Evolutionary conservation across 257 asterid species (phyloP), one percentile per base, ranked within the genome.

Genomic region (Petunia axillaris): DNA sequence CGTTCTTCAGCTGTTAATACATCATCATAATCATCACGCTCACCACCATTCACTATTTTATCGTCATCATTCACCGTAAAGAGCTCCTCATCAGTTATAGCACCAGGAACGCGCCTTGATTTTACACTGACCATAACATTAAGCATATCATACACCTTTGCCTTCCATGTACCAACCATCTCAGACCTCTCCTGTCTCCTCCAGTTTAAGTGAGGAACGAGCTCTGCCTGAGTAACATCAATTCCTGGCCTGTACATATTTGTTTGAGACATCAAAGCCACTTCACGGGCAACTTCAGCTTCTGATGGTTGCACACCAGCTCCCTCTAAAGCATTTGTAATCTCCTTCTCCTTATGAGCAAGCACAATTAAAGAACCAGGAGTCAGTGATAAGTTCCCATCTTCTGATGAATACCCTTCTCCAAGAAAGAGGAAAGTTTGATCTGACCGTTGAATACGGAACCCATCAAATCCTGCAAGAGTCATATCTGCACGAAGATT

Each of bases 401-500:
- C 91, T 64, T 83, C 94, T 6, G 97, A 89, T 66, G 90, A 83
- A 81, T 89, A 84, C 54, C 98, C 98, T 64, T 94, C 99, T 81
- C 99, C 98, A 41, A 96, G 98, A 78, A 96, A 96, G 83, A 96
- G 93, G 83, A 94, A 92, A 53, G 98, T 96, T 85, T 96, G 98
- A 88, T 96, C 98, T 54, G 98, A 92, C 57, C 99, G 94, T 76
- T 96, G 98, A 76, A 96, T 94, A 50, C 99, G 97, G 65, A 96
- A 91, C 74, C 99, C 99, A 84, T 96, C 99, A 83, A 96, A 96
- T 57, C 99, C 99, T 1, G 98, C 98, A 77, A 96, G 97, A 75
- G 99, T 96, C 99, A 96, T 96, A 88, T 96, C 99, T 54, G 99
- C 99, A 50, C 99, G 96, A 78, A 96, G 97, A 87, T 96, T 96